Conservation (phyloP, 352 stramenopile species). For the Phytophthora europaea region DNA sequence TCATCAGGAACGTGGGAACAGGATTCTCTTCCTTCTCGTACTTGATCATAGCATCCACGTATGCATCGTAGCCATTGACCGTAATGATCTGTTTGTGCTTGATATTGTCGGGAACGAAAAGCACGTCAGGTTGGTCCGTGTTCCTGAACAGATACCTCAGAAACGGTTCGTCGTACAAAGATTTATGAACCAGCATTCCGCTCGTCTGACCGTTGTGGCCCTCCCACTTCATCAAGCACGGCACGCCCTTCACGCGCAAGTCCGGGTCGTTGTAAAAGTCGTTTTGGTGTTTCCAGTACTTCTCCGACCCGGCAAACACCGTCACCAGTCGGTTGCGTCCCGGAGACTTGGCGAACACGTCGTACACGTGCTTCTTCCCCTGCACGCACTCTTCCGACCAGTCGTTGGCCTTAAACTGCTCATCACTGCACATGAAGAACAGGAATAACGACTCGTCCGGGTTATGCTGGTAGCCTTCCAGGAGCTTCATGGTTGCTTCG, state of each 20-base stretch:
- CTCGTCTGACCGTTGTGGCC: constrained; percentile 43
- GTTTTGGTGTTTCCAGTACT: constrained; percentile 58
- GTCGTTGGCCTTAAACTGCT: constrained; percentile 57
- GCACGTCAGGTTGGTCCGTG: constrained; percentile 39
- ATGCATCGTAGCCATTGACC: constrained; percentile 45
- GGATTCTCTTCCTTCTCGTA: constrained; percentile 50
- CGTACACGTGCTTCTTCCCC: constrained; percentile 65
- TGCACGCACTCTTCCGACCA: constrained; percentile 60
- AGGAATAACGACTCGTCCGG: constrained; percentile 64
- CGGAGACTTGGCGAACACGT: constrained; percentile 68
- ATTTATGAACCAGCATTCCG: constrained; percentile 48
- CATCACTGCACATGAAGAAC: constrained; percentile 78
- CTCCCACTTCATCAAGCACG: constrained; percentile 55
- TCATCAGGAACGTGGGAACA: constrained; percentile 66
- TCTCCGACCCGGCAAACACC: constrained; percentile 59
- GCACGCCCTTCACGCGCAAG: constrained; percentile 51
- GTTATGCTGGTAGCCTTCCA: constrained; percentile 56
- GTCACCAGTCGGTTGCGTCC: constrained; percentile 64
- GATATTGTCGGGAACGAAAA: constrained; percentile 30
- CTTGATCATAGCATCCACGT: constrained; percentile 40
- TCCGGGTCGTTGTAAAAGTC: constrained; percentile 54
- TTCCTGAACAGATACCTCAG: constrained; percentile 62
- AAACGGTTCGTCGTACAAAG: constrained; percentile 52
- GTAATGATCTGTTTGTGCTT: constrained; percentile 49
- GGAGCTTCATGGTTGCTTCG: constrained; percentile 54